A percentile compares a stretch with the other conserved stretches of the same genome.
These are phyloP conservation scores for Chamaecrista fasciculata DNA, from an alignment of 306 rosid genomes.

Conservation along the genomic window DNA sequence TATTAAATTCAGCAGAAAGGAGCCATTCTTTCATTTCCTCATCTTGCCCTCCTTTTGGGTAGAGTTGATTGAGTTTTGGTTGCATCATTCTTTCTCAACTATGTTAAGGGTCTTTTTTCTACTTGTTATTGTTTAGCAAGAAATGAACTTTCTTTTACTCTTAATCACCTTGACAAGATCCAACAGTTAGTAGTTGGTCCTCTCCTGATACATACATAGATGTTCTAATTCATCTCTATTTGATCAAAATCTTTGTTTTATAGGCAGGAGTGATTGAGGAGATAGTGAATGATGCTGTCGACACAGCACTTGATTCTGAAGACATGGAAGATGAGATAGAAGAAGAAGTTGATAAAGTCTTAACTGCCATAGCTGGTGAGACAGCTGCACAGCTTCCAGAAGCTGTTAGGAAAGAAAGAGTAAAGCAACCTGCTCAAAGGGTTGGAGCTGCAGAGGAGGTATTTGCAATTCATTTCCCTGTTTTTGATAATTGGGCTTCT, in stretches of 20 bases:
- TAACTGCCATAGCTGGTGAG: slow-evolving; percentile 88
- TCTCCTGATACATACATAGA: not conserved
- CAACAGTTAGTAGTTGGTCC: not conserved
- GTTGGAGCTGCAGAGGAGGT: slow-evolving; percentile 54
- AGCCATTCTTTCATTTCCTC: not conserved
- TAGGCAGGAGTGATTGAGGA: slow-evolving; percentile 97
- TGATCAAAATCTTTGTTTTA: not conserved
- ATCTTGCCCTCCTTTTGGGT: not conserved
- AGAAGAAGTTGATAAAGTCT: slow-evolving; percentile 91
- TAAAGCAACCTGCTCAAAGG: slow-evolving; percentile 61
- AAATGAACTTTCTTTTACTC: not conserved
- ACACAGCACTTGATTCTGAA: slow-evolving; percentile 76
- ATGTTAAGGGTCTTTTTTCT: not conserved
- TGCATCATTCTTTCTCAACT: not conserved
- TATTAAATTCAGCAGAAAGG: slow-evolving; percentile 4
- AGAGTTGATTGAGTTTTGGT: not conserved
- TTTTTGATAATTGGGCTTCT: not conserved
- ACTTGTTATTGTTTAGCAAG: not conserved
- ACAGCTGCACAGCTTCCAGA: slow-evolving; percentile 89
- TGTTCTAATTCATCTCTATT: too few species aligned
- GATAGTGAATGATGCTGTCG: slow-evolving; percentile 74
- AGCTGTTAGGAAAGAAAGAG: slow-evolving; percentile 68
- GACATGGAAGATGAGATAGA: slow-evolving; percentile 93
- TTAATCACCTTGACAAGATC: too few species aligned
- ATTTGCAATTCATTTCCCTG: slow-evolving; percentile 10